Evolutionary conservation across 2,329 filamentous ascomycete species (phyloP).

Genomic region (Zarea fungicola): DNA sequence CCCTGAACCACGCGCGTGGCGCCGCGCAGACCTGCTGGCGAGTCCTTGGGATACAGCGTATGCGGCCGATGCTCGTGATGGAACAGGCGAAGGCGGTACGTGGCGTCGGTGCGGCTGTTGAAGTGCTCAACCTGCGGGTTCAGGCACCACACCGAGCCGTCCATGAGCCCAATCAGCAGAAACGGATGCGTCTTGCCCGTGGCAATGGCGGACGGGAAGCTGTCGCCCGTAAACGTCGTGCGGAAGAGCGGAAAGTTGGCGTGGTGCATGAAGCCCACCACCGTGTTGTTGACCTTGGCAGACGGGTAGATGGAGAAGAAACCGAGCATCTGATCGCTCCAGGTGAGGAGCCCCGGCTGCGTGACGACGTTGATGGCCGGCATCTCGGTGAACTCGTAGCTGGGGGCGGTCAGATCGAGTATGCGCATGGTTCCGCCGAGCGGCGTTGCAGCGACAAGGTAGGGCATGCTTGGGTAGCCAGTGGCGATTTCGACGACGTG

Average conservation of each 20-base stretch:
- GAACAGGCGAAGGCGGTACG: constrained; percentile 37
- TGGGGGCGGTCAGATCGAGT: constrained; percentile 48
- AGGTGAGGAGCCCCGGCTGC: constrained; percentile 48
- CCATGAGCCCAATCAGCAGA: constrained; percentile 46
- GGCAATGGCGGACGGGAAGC: constrained; percentile 45
- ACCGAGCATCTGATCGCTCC: constrained; percentile 51
- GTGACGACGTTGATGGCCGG: constrained; percentile 45
- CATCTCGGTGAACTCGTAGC: constrained; percentile 48
- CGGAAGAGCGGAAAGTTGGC: constrained; percentile 49
- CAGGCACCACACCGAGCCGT: constrained; percentile 48
- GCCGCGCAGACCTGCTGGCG: constrained; percentile 34
- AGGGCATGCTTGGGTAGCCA: constrained; percentile 52
- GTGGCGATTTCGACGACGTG: constrained; percentile 50
- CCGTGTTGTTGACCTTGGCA: constrained; percentile 47
- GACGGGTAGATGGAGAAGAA: constrained; percentile 50
- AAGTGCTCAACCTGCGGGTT: constrained; percentile 35
- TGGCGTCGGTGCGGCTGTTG: constrained; percentile 26
- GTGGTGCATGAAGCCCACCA: constrained; percentile 48
- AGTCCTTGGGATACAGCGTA: constrained; percentile 23
- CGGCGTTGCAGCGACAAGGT: constrained; percentile 49
- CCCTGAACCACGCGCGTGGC: constrained; percentile 47
- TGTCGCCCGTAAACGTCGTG: constrained; percentile 46
- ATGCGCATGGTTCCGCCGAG: constrained; percentile 49
- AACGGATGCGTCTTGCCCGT: constrained; percentile 49
- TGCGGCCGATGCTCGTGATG: constrained; percentile 48